phyloP scores from a whole-genome alignment of 371 early-diverging fungal genomes.

The Mucor lusitanicus region DNA sequence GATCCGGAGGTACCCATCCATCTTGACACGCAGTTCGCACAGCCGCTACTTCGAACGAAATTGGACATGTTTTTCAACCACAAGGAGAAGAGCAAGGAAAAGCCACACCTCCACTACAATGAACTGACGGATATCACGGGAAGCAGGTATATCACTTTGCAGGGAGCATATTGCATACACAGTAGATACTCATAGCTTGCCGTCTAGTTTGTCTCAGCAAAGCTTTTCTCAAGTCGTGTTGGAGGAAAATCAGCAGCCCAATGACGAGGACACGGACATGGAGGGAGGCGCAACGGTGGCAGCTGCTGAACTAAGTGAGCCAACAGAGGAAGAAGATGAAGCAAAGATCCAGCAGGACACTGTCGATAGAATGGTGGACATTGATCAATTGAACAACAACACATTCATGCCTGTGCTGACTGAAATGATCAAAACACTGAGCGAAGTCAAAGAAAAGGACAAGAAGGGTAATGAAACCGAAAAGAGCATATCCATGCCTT shows the following conservation, averaged over 20 bases:
- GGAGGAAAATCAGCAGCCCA: conserved; percentile 7
- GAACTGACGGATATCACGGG: conserved; percentile 29
- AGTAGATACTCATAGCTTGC: not conserved
- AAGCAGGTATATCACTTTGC: conserved; percentile 27
- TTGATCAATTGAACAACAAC: conserved; percentile 59
- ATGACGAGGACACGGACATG: not conserved
- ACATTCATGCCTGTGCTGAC: conserved; percentile 61
- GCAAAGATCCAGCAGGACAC: too few relatives aligned
- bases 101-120: conserved; percentile 17
- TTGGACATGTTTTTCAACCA: conserved; percentile 28
- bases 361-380: not conserved
- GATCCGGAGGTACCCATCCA: conserved; percentile 28
- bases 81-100: not conserved
- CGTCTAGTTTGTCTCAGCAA: conserved; percentile 28
- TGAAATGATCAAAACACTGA: conserved; percentile 47
- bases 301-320: too few relatives aligned
- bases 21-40: conserved; percentile 21
- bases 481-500: conserved; percentile 44
- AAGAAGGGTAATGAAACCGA: conserved; percentile 9
- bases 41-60: conserved; percentile 34
- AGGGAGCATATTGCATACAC: too few relatives aligned
- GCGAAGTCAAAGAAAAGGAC: not conserved
- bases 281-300: too few relatives aligned
- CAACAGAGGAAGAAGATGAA: too few relatives aligned
- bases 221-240: conserved; percentile 28